Evolutionary conservation across 2,329 filamentous ascomycete genomes (phyloP).

Genomic region (Trichoderma harzianum): DNA sequence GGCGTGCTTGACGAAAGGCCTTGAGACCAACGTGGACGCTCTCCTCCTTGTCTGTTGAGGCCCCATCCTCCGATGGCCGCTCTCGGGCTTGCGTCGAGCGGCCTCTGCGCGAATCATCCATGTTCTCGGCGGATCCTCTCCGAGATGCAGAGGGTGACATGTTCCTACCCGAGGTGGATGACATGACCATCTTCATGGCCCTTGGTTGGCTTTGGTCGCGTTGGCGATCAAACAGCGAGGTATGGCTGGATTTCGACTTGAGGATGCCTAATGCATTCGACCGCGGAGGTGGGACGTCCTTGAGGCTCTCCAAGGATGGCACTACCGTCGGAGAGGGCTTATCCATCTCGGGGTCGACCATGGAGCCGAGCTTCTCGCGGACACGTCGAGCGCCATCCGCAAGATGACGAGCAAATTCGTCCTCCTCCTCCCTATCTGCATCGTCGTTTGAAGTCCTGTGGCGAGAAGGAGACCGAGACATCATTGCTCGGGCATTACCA

Average conservation of each 20-base stretch:
- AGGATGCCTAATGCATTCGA: conserved; percentile 62
- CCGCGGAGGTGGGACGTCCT: conserved; percentile 34
- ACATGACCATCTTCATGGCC: conserved; percentile 59
- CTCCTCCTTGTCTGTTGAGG: conserved; percentile 37
- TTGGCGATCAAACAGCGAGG: conserved; percentile 56
- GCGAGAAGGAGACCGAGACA: conserved; percentile 15
- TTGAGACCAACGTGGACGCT: conserved; percentile 49
- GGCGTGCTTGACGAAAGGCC: conserved; percentile 56
- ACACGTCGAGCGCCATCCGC: conserved; percentile 68
- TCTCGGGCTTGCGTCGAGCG: conserved; percentile 21
- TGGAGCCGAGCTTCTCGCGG: conserved; percentile 68
- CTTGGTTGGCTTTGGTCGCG: conserved; percentile 46
- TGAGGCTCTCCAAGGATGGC: conserved; percentile 36
- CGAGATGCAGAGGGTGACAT: conserved; percentile 35
- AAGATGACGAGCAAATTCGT: conserved; percentile 71
- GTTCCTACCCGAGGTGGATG: conserved; percentile 44
- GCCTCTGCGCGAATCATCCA: conserved; percentile 1
- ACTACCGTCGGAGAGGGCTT: conserved; percentile 25
- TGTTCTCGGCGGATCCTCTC: conserved; percentile 30
- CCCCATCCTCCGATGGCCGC: conserved; percentile 23
- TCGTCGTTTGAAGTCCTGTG: conserved; percentile 5
- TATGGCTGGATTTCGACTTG: conserved; percentile 63
- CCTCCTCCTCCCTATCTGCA: conserved; percentile 51
- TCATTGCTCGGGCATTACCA: not conserved
- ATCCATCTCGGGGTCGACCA: conserved; percentile 59